Conservation (phyloP, 2,329 filamentous ascomycete species). For the Diaporthe aspalathi region DNA sequence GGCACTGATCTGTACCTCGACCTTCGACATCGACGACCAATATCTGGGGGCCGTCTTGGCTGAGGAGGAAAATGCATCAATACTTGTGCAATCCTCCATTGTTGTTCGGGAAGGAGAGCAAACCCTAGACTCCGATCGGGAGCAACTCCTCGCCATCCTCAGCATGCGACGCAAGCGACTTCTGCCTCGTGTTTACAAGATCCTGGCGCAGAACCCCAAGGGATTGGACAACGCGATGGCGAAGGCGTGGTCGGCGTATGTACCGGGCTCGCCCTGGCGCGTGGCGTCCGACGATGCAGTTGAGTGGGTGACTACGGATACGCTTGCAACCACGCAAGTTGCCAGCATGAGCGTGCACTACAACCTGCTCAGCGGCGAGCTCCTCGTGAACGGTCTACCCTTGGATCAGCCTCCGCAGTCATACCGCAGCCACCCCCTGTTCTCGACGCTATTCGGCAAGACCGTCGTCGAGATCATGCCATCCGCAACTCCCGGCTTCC, state of each 20-base stretch:
- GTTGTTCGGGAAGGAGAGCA: constrained; percentile 22
- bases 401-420: constrained; percentile 58
- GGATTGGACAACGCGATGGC: constrained; percentile 45
- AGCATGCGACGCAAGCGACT: constrained; percentile 45
- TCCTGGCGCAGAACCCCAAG: constrained; percentile 34
- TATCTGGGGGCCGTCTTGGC: constrained; percentile 47
- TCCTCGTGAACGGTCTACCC: constrained; percentile 64
- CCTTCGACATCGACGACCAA: constrained; percentile 56
- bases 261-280: constrained; percentile 23
- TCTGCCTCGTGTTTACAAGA: constrained; percentile 39
- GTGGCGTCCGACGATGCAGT: background rate
- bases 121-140: background rate
- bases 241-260: constrained; percentile 46
- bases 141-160: constrained; percentile 39
- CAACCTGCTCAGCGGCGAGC: constrained; percentile 62
- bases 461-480: constrained; percentile 57
- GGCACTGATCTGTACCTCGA: constrained; percentile 54
- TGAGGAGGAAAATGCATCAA: constrained; percentile 43
- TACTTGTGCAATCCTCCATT: constrained; percentile 45
- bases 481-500: constrained; percentile 51
- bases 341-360: constrained; percentile 52
- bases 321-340: constrained; percentile 35
- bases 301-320: constrained; percentile 41
- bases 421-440: constrained; percentile 56
- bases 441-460: constrained; percentile 56